Conservation (phyloP, 345 rosid species). For the Sisymbrium altissimum region DNA sequence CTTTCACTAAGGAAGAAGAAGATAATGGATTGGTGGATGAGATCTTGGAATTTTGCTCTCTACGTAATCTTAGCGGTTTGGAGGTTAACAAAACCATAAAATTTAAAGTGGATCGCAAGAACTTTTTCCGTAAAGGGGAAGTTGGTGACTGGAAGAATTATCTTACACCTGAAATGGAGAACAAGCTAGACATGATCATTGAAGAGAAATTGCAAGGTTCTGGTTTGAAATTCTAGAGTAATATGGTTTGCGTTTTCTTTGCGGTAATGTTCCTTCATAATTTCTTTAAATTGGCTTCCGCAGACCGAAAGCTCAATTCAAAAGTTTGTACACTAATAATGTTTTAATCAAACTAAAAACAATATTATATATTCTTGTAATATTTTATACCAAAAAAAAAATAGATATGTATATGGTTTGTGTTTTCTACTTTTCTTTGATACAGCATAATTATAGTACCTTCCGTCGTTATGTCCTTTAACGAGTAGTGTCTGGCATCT, state of each 20-base stretch:
- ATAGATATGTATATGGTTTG: neutral
- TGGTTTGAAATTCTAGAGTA: slow-evolving; percentile 18
- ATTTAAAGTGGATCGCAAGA: neutral
- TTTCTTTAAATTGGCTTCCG: neutral
- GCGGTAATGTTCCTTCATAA: neutral
- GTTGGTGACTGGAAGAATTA: slow-evolving; percentile 32
- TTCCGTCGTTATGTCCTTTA: neutral
- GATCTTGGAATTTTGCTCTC: neutral
- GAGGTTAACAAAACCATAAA: slow-evolving; percentile 39
- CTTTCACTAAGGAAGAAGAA: neutral
- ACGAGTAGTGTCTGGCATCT: neutral
- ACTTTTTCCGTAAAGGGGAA: slow-evolving; percentile 20
- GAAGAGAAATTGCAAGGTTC: slow-evolving; percentile 23
- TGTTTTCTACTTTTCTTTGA: neutral
- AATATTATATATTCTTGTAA: no score
- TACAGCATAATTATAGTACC: neutral
- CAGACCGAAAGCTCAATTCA: neutral
- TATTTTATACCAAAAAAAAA: no score
- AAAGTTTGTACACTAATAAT: neutral
- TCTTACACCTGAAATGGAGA: slow-evolving; percentile 30
- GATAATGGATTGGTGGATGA: neutral
- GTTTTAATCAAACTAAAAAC: neutral
- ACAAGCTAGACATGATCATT: slow-evolving; percentile 20
- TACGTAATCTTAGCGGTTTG: slow-evolving; percentile 26
- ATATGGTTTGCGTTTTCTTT: neutral